Conservation (phyloP, 2,329 filamentous ascomycete species). For the Apiospora rasikravindrae region DNA sequence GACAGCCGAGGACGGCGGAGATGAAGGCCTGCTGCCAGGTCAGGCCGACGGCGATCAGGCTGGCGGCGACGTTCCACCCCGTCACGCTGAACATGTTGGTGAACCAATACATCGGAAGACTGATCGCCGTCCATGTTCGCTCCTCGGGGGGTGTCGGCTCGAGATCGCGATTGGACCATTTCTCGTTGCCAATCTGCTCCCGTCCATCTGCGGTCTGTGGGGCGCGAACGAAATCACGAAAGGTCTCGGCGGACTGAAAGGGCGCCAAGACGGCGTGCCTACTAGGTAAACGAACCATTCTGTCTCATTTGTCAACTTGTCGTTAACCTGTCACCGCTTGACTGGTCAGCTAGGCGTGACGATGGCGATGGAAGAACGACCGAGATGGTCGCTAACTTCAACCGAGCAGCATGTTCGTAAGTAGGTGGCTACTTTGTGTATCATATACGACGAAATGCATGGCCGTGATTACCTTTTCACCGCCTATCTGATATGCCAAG, state of each 20-base stretch:
- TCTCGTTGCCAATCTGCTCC: slow-evolving; percentile 29
- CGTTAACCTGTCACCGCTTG: not conserved
- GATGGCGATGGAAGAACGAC: not conserved
- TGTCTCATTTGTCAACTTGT: not conserved
- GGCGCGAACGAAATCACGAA: slow-evolving; percentile 32
- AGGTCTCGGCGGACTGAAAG: slow-evolving; percentile 33
- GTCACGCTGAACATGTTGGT: slow-evolving; percentile 35
- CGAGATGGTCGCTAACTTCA: not conserved
- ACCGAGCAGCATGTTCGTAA: not conserved
- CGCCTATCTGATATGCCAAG: not conserved
- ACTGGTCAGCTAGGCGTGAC: not conserved
- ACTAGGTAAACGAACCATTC: not conserved
- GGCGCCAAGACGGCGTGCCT: slow-evolving; percentile 27
- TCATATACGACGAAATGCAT: not conserved
- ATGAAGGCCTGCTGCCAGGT: slow-evolving; percentile 37
- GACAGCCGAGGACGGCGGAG: slow-evolving; percentile 32
- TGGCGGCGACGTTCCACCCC: slow-evolving; percentile 38
- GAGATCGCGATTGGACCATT: slow-evolving; percentile 40
- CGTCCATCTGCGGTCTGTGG: slow-evolving; percentile 28
- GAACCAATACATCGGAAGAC: slow-evolving; percentile 37
- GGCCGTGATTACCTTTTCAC: not conserved
- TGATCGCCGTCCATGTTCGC: slow-evolving; percentile 38
- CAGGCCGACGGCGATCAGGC: slow-evolving; percentile 35
- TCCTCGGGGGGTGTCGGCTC: slow-evolving; percentile 36
- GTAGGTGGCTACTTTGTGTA: not conserved